Percentiles rank a stretch among this genome's conserved stretches.
Evolutionary conservation across 352 stramenopile species (phyloP).

Genomic region (Hyaloperonospora arabidopsidis): DNA sequence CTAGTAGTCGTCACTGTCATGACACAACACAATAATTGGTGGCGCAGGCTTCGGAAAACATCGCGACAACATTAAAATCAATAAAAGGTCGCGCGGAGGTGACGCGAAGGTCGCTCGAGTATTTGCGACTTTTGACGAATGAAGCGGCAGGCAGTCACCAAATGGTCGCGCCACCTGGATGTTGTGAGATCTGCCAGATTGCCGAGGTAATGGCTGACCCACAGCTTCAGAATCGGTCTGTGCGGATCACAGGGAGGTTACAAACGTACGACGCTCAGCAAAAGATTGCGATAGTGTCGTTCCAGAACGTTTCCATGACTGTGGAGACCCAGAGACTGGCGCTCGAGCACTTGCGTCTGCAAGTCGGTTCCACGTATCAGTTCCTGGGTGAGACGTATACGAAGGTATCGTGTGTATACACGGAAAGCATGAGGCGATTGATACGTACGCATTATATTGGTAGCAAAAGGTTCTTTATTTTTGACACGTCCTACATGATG

Average conservation of each 20-base stretch:
- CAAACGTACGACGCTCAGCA: conserved; percentile 56
- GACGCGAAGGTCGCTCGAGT: conserved; percentile 4
- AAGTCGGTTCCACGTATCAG: conserved; percentile 73
- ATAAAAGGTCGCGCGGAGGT: no score
- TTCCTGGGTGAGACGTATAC: conserved; percentile 73
- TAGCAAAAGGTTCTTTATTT: no score
- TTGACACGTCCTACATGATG: conserved; percentile 4
- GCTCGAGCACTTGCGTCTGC: conserved; percentile 44
- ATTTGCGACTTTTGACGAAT: not conserved
- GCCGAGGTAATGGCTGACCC: conserved; percentile 59
- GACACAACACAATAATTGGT: no score
- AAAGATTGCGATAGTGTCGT: conserved; percentile 44
- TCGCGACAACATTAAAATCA: no score
- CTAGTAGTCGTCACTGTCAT: conserved; percentile 18
- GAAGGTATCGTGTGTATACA: conserved; percentile 16
- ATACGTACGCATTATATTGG: no score
- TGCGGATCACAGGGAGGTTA: conserved; percentile 67
- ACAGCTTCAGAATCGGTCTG: conserved; percentile 60
- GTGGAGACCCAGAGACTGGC: conserved; percentile 58
- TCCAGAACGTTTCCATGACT: conserved; percentile 52
- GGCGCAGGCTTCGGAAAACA: no score
- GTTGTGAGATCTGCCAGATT: conserved; percentile 75
- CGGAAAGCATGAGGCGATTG: no score
- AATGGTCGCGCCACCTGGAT: conserved; percentile 24
- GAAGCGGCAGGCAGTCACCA: no score